A percentile compares a stretch with the other conserved stretches of the same genome.
These are phyloP conservation scores for Hansenula sp. DNA, from an alignment of 1,139 yeast species.

Conservation along the genomic window DNA sequence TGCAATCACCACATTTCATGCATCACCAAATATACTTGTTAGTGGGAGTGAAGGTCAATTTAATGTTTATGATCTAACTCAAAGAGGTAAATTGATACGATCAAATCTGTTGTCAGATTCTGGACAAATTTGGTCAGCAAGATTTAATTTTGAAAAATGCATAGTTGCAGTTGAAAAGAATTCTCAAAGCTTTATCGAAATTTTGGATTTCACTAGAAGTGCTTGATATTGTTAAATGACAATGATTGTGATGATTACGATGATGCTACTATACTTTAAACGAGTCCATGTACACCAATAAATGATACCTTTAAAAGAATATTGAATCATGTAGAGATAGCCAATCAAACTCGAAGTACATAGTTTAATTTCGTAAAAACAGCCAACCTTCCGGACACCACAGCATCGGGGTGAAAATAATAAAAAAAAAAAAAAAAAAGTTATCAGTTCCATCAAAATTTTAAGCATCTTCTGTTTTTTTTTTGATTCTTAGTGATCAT, in stretches of 20 bases:
- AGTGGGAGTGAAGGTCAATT: slow-evolving; percentile 84
- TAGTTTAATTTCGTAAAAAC: too few relatives aligned
- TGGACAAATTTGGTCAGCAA: slow-evolving; percentile 92
- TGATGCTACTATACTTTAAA: too few relatives aligned
- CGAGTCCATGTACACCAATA: background rate
- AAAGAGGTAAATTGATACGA: slow-evolving; percentile 64
- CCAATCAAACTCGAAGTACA: too few relatives aligned
- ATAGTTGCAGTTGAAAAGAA: slow-evolving; percentile 86
- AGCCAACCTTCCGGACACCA: background rate
- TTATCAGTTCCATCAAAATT: background rate
- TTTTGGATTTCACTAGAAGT: slow-evolving; percentile 63
- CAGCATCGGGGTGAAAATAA: background rate
- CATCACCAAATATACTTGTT: slow-evolving; percentile 77
- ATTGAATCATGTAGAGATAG: too few relatives aligned
- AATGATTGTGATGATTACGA: too few relatives aligned
- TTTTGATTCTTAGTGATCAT: too few relatives aligned
- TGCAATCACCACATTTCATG: slow-evolving; percentile 92
- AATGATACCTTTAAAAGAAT: too few relatives aligned
- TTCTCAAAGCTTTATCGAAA: slow-evolving; percentile 67
- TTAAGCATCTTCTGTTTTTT: too few relatives aligned
- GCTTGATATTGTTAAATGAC: too few relatives aligned
- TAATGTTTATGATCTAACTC: slow-evolving; percentile 80
- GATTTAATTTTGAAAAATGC: slow-evolving; percentile 78
- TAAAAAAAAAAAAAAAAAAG: background rate
- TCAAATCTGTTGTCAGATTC: slow-evolving; percentile 69